Evolutionary conservation across 345 rosid species (phyloP).

Genomic region (Eucalyptus sideroxylon): DNA sequence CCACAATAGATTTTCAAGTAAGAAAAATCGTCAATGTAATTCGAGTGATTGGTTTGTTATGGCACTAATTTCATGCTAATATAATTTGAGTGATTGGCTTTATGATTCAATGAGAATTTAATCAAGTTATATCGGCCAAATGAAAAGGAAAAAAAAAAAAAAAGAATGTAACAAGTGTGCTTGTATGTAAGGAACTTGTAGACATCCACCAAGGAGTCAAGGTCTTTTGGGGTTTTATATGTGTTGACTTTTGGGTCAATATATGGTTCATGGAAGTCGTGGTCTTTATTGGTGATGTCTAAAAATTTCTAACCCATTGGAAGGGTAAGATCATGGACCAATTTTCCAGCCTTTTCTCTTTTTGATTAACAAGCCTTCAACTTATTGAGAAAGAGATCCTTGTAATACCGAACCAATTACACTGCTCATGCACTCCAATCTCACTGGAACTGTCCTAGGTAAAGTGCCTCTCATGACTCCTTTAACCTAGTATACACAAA

Average conservation of each 20-base stretch:
- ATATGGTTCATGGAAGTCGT: not conserved
- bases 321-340: not conserved
- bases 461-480: not conserved
- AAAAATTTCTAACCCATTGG: not conserved
- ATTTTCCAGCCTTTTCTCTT: not conserved
- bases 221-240: not conserved
- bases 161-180: not conserved
- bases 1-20: not conserved
- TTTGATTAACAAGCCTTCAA: not conserved
- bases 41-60: not conserved
- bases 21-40: too few species aligned
- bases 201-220: not conserved
- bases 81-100: not conserved
- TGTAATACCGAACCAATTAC: not conserved
- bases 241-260: not conserved
- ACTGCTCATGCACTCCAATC: not conserved
- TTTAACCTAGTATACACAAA: not conserved
- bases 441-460: not conserved
- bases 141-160: not conserved
- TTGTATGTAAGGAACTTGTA: not conserved
- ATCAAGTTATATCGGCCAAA: not conserved
- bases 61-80: not conserved
- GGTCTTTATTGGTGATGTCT: not conserved
- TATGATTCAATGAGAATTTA: not conserved
- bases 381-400: too few species aligned